Base-by-base conservation (phyloP, 2,329 filamentous ascomycete genomes). In the Paecilomyces sp. region DNA sequence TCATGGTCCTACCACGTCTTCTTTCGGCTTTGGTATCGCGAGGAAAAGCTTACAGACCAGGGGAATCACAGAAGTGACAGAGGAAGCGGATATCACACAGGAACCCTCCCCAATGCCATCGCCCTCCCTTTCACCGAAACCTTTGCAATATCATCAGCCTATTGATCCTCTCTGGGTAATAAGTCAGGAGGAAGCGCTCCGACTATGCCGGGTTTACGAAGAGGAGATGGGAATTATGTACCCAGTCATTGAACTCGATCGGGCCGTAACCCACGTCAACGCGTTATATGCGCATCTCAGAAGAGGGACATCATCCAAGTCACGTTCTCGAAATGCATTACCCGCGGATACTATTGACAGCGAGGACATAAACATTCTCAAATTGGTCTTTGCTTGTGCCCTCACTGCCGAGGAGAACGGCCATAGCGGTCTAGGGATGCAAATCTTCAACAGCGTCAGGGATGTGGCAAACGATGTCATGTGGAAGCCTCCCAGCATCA, bases 141-240 rank as follows among this genome's bases (percentile, higher is more conserved):
- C 67, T 22, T 62, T 68, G 55, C 60, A 72, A 6, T 62, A 65
- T 7, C 68, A 63, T 22, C 76, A 76, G 62, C 70, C 65, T 8
- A 72, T 75, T 61, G 91, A 96, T 68, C 90, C 90, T 0, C 81
- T 96, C 13, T 89, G 89, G 81, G 83, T 85, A 15, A 82, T 94
- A 41, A 84, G 83, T 51, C 85, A 87, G 67, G 85, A 90, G 51
- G 91, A 97, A 70, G 89, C 92, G 65, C 73, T 92, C 11, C 85
- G 90, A 0, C 76, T 96, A 13, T 88, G 90, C 62, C 81, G 84
- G 13, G 79, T 95, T 0, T 92, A 93, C 70, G 89, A 95, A 63
- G 91, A 96, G 65, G 91, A 95, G 68, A 87, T 94, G 67, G 90
- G 90, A 34, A 83, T 92, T 65, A 94, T 96, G 90, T 96, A 95